Conservation (phyloP, 805 yeast genomes). For the Starmerella stellata region DNA sequence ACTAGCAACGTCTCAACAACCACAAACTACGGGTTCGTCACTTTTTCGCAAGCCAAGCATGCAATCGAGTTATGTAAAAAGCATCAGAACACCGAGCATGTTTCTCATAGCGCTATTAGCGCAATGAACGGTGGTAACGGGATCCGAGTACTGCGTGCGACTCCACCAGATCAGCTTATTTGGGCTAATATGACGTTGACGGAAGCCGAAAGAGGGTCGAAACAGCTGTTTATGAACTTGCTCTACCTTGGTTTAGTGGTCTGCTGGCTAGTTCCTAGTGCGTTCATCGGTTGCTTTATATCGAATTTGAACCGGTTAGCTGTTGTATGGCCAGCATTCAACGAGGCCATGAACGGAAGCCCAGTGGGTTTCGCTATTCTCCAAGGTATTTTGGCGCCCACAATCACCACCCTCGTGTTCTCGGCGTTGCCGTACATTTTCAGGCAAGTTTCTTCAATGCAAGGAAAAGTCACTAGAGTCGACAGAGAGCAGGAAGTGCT, state of each 20-base stretch:
- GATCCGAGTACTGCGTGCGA: slow-evolving; percentile 17
- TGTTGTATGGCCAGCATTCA: slow-evolving; percentile 24
- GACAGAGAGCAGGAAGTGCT: slow-evolving; percentile 25
- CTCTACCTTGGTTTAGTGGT: slow-evolving; percentile 20
- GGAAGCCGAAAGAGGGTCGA: slow-evolving; percentile 18
- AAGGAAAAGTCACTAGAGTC: slow-evolving; percentile 25
- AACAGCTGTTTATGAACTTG: slow-evolving; percentile 22
- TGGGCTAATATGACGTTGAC: slow-evolving; percentile 23
- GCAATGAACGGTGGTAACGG: too few relatives aligned
- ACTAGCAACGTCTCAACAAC: slow-evolving; percentile 5
- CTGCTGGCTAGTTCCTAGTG: slow-evolving; percentile 26
- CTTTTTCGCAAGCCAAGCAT: slow-evolving; percentile 16
- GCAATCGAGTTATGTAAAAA: slow-evolving; percentile 1
- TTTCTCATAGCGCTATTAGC: too few relatives aligned
- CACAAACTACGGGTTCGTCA: slow-evolving; percentile 22
- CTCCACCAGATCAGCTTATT: slow-evolving; percentile 23
- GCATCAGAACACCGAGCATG: background rate
- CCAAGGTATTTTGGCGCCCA: slow-evolving; percentile 26
- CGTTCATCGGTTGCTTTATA: slow-evolving; percentile 26
- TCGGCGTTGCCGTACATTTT: slow-evolving; percentile 22
- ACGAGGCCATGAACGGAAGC: slow-evolving; percentile 17
- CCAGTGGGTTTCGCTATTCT: slow-evolving; percentile 21
- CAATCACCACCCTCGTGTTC: slow-evolving; percentile 22
- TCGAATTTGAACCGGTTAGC: slow-evolving; percentile 25
- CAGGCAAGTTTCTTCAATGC: slow-evolving; percentile 24